These are phyloP conservation scores for Coccomyxa sp. DNA, from an alignment of 139 green algal species.

Conservation along the genomic window DNA sequence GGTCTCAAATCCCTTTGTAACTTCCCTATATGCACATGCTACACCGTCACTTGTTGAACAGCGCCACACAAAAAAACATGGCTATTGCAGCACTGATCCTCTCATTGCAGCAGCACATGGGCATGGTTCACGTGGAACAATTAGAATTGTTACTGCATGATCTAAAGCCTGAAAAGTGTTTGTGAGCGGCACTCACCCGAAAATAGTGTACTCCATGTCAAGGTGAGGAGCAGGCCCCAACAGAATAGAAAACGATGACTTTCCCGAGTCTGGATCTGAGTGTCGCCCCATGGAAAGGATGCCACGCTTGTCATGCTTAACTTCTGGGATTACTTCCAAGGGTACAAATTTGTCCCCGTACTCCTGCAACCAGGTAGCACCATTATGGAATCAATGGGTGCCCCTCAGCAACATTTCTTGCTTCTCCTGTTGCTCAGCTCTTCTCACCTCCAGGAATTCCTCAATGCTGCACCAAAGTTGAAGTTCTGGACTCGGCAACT, in stretches of 20 bases:
- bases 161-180: no score
- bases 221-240: slow-evolving; percentile 66
- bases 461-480: not conserved
- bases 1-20: slow-evolving; percentile 72
- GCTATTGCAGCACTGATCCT: no score
- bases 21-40: slow-evolving; percentile 35
- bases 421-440: no score
- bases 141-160: no score
- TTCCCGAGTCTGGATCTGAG: slow-evolving; percentile 59
- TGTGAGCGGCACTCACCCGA: slow-evolving; percentile 28
- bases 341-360: slow-evolving; percentile 66
- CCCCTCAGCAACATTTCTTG: not conserved
- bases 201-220: slow-evolving; percentile 70
- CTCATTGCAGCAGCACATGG: no score
- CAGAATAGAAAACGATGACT: slow-evolving; percentile 70
- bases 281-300: slow-evolving; percentile 60
- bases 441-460: no score
- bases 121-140: no score
- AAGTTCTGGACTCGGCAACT: not conserved
- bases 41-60: not conserved
- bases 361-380: slow-evolving; percentile 16
- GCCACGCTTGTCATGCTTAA: slow-evolving; percentile 66
- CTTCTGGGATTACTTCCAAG: slow-evolving; percentile 62
- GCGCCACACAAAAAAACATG: no score
- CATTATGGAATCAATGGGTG: not conserved